Evolutionary conservation across 208 protist genomes (phyloP).

Genomic region (Leptomonas seymouri): DNA sequence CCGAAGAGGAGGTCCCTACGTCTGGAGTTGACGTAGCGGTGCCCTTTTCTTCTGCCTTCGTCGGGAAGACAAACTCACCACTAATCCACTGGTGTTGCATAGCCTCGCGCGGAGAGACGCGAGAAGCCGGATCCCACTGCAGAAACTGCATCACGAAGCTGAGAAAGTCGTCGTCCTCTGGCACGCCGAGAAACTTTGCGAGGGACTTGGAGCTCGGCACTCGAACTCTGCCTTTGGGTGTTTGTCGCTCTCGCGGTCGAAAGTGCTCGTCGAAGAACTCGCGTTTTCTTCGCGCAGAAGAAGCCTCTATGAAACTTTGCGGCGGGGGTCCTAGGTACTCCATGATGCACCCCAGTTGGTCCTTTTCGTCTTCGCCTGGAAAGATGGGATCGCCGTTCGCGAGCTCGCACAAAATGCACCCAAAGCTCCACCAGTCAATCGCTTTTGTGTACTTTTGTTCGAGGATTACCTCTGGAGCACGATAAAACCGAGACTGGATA

Average conservation of each 20-base stretch:
- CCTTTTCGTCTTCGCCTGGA: conserved; percentile 84
- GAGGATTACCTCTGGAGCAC: conserved; percentile 91
- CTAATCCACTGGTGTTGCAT: conserved; percentile 82
- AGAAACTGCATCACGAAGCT: conserved; percentile 75
- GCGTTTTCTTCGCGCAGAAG: conserved; percentile 36
- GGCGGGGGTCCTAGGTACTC: conserved; percentile 87
- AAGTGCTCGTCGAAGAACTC: conserved; percentile 57
- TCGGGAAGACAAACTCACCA: conserved; percentile 54
- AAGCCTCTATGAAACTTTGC: conserved; percentile 35
- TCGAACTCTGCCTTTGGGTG: conserved; percentile 37
- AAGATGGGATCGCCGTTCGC: conserved; percentile 93
- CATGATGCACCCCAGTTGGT: conserved; percentile 88
- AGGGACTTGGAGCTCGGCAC: conserved; percentile 55
- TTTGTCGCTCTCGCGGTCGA: conserved; percentile 47
- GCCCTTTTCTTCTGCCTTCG: neutral
- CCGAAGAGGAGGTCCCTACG: neutral
- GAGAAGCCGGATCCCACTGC: conserved; percentile 63
- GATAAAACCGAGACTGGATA: conserved; percentile 92
- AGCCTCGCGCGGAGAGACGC: conserved; percentile 54
- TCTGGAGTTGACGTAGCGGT: neutral
- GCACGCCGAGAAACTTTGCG: conserved; percentile 56
- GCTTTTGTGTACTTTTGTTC: conserved; percentile 68
- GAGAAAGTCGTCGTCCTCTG: conserved; percentile 63
- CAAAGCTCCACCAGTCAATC: conserved; percentile 95
- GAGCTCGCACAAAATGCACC: conserved; percentile 94